These are phyloP conservation scores for Aspergillus sp. DNA, from an alignment of 2,329 filamentous ascomycete genomes.

Conservation along the genomic window DNA sequence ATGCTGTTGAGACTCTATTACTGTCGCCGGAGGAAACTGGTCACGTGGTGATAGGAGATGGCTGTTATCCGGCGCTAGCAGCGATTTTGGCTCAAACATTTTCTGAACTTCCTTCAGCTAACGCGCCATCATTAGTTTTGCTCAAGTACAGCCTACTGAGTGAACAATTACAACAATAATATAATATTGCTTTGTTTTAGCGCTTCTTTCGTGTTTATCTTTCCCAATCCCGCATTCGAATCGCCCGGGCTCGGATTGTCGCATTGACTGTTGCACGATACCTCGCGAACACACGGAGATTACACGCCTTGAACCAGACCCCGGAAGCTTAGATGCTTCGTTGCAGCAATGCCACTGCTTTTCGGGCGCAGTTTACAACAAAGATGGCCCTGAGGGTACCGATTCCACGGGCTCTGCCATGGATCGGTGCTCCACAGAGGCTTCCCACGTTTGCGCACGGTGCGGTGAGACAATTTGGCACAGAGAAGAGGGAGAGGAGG, in stretches of 20 bases:
- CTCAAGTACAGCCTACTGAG: neutral
- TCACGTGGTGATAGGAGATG: conserved; percentile 6
- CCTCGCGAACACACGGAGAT: neutral
- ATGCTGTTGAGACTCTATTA: neutral
- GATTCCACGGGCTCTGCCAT: conserved; percentile 1
- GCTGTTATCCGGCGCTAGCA: conserved; percentile 2
- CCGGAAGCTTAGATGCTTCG: conserved; percentile 19
- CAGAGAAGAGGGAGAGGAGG: neutral
- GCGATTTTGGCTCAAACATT: conserved; percentile 1
- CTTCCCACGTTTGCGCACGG: neutral
- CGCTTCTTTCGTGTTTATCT: neutral
- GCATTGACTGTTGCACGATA: neutral
- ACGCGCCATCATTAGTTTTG: neutral
- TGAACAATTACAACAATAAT: neutral
- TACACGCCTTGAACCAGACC: neutral
- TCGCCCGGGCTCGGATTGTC: neutral
- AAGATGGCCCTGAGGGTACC: conserved; percentile 14
- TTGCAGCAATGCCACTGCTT: conserved; percentile 20
- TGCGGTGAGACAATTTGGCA: neutral
- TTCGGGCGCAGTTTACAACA: conserved; percentile 15
- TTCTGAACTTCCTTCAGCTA: neutral
- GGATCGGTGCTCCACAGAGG: conserved; percentile 5
- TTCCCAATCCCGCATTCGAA: neutral
- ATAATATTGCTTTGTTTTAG: too few relatives aligned
- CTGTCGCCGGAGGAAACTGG: neutral